Percentiles rank a stretch among this genome's conserved stretches.
Conservation (phyloP, 768 basidiomycete species). For the Naganishia vaughanmartiniae region DNA sequence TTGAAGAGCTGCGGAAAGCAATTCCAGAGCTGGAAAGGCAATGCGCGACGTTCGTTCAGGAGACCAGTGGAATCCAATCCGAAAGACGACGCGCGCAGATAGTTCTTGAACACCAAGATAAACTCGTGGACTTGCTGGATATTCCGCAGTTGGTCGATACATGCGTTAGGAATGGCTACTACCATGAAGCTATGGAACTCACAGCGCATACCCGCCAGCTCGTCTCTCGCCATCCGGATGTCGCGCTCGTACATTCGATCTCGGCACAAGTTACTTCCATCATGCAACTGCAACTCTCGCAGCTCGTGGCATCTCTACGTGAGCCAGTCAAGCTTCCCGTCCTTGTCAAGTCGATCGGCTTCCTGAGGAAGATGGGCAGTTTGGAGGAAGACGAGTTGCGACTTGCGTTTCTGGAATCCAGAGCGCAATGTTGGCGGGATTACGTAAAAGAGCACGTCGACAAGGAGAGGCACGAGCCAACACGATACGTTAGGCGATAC, state of each 20-base stretch:
- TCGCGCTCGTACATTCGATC: conserved; percentile 58
- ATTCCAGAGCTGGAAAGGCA: conserved; percentile 75
- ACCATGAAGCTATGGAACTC: conserved; percentile 84
- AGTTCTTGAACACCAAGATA: conserved; percentile 92
- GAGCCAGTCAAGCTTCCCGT: conserved; percentile 85
- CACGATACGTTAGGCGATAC: conserved; percentile 76
- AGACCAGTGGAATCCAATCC: conserved; percentile 66
- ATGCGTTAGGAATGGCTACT: conserved; percentile 87
- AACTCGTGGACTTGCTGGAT: conserved; percentile 85
- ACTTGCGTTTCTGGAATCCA: conserved; percentile 74
- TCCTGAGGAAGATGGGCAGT: conserved; percentile 77
- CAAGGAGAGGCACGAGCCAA: conserved; percentile 67
- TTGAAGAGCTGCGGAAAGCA: conserved; percentile 63
- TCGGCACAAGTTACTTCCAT: conserved; percentile 56
- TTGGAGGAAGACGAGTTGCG: conserved; percentile 73
- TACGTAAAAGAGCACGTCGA: conserved; percentile 56
- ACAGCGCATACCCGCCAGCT: conserved; percentile 67
- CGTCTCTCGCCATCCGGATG: conserved; percentile 55
- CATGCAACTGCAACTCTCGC: conserved; percentile 62
- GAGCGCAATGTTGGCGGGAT: conserved; percentile 63
- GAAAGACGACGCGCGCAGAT: conserved; percentile 72
- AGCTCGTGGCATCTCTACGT: conserved; percentile 72
- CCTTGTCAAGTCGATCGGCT: conserved; percentile 83
- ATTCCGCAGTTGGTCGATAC: conserved; percentile 87
- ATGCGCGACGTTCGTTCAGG: conserved; percentile 69